phyloP scores from a whole-genome alignment of 805 yeast genomes.

The Barnettozyma sucrosica region DNA sequence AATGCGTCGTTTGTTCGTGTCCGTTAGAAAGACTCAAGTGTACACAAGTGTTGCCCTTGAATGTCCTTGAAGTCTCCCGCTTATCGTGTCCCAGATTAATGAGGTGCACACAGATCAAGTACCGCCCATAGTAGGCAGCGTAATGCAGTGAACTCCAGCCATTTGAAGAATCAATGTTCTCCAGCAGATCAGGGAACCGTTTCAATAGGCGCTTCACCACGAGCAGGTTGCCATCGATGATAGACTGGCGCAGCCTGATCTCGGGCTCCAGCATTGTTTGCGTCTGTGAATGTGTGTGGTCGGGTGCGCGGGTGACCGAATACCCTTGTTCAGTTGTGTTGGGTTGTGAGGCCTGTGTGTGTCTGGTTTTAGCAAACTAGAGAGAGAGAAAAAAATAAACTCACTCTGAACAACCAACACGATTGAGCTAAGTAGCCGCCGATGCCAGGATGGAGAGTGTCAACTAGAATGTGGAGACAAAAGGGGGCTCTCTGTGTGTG shows the following conservation, averaged over 20 bases:
- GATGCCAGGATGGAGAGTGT: too few species aligned
- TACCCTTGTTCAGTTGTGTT: too few species aligned
- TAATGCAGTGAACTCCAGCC: constrained; percentile 87
- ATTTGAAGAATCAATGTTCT: constrained; percentile 58
- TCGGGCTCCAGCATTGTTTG: constrained; percentile 53
- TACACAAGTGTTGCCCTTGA: constrained; percentile 55
- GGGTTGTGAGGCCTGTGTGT: too few species aligned
- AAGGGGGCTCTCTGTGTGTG: too few species aligned
- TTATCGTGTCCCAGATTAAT: constrained; percentile 52
- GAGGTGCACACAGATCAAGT: constrained; percentile 56
- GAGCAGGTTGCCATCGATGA: constrained; percentile 53
- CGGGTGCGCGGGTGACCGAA: too few species aligned
- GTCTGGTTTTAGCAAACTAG: too few species aligned
- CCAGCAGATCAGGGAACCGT: constrained; percentile 62
- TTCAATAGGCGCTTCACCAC: constrained; percentile 61
- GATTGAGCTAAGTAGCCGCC: too few species aligned
- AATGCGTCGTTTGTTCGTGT: constrained; percentile 67
- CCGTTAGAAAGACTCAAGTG: constrained; percentile 63
- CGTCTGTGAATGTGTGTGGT: not conserved
- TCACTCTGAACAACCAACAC: too few species aligned
- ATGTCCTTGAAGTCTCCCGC: constrained; percentile 45
- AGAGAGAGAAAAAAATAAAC: too few species aligned
- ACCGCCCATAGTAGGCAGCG: constrained; percentile 69
- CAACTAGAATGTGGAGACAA: too few species aligned
- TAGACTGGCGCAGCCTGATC: constrained; percentile 60